phyloP scores from a whole-genome alignment of 2,329 filamentous ascomycete genomes.

The Fusarium gaditjirri region DNA sequence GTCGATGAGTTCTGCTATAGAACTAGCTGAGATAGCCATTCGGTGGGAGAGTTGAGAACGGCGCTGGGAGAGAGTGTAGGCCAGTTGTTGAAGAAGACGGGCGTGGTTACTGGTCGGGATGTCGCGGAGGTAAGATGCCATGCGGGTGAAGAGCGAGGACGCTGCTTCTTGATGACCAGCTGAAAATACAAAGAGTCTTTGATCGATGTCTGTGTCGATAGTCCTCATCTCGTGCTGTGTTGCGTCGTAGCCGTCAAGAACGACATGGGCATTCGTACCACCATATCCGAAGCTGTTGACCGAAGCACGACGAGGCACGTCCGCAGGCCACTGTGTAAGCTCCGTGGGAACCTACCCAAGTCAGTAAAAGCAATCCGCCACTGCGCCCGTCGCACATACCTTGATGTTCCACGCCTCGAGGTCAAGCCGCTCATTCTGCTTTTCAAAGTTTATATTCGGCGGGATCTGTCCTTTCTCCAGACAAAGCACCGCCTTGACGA shows the following conservation, averaged over 20 bases:
- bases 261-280: slow-evolving; percentile 3
- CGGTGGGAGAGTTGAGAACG: neutral
- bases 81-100: neutral
- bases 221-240: neutral
- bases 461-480: neutral
- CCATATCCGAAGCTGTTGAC: slow-evolving; percentile 1
- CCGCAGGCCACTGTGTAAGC: neutral
- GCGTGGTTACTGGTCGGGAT: too few relatives aligned
- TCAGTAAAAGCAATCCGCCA: neutral
- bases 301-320: neutral
- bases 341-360: neutral
- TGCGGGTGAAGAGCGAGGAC: neutral
- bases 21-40: neutral
- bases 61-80: neutral
- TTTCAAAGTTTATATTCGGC: neutral
- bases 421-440: neutral
- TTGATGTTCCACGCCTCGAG: neutral
- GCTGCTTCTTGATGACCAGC: neutral
- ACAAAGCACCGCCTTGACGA: neutral
- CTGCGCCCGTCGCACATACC: neutral
- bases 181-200: neutral
- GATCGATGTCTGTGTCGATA: neutral
- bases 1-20: neutral
- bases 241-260: neutral
- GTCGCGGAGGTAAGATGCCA: neutral